A percentile compares a stretch with the other conserved stretches of the same genome.
These are phyloP conservation scores for Marasmius tenuissimus DNA, from an alignment of 1,284 basidiomycete genomes.

Conservation along the genomic window DNA sequence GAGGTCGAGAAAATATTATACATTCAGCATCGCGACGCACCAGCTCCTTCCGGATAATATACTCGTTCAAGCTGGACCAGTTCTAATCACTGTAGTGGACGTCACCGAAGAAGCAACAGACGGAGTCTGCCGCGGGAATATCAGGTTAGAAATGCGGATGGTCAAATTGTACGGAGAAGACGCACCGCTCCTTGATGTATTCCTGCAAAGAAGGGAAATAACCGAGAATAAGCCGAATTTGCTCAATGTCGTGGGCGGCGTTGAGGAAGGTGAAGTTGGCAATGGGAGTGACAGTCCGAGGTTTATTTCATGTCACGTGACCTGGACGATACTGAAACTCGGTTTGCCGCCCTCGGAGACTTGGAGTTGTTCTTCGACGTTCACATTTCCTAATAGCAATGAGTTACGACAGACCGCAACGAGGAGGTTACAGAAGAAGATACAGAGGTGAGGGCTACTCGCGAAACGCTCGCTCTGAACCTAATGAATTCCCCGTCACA, in stretches of 20 bases:
- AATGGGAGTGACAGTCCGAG: background rate
- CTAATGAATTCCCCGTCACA: constrained; percentile 11
- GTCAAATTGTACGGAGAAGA: too few relatives aligned
- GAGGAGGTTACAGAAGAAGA: background rate
- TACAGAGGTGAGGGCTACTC: background rate
- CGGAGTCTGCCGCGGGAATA: too few relatives aligned
- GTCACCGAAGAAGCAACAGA: background rate
- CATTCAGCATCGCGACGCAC: background rate
- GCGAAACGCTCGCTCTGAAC: background rate
- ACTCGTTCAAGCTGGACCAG: background rate
- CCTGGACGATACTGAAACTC: background rate
- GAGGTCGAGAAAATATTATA: background rate
- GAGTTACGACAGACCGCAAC: background rate
- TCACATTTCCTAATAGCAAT: background rate
- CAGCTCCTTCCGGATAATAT: background rate
- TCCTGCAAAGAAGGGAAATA: too few relatives aligned
- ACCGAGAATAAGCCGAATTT: too few relatives aligned
- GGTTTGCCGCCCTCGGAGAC: background rate
- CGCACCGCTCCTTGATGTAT: too few relatives aligned
- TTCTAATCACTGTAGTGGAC: background rate
- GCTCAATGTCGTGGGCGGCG: background rate
- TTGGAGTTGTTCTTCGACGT: background rate
- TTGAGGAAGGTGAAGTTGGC: background rate
- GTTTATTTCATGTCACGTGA: background rate
- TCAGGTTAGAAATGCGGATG: too few relatives aligned